Percentiles rank a stretch among this genome's conserved stretches.
Conservation (phyloP, 2,329 filamentous ascomycete species). For the Coniella lustricola region DNA sequence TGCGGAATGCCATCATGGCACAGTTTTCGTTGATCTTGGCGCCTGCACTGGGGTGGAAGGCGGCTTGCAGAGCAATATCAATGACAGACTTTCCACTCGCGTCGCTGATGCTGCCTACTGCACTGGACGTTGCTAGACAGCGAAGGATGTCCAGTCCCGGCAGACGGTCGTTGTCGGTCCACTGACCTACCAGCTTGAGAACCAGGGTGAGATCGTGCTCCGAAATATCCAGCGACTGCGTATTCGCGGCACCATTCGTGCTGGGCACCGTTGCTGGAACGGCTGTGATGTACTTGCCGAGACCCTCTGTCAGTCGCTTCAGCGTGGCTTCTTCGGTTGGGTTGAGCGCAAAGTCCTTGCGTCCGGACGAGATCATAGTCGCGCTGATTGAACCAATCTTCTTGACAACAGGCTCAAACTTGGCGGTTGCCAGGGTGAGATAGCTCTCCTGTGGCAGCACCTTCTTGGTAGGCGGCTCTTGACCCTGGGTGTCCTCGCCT, state of each 20-base stretch:
- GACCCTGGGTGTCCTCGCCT: slow-evolving; percentile 43
- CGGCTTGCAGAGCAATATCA: slow-evolving; percentile 36
- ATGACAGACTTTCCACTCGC: slow-evolving; percentile 52
- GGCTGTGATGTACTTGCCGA: slow-evolving; percentile 49
- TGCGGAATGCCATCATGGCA: slow-evolving; percentile 77
- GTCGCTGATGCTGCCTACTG: slow-evolving; percentile 55
- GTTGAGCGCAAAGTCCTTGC: slow-evolving; percentile 68
- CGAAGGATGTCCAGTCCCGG: slow-evolving; percentile 82
- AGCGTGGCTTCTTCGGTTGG: slow-evolving; percentile 62
- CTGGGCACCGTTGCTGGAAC: slow-evolving; percentile 11
- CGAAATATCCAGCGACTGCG: slow-evolving; percentile 23
- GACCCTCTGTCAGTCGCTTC: slow-evolving; percentile 49
- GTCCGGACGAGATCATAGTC: slow-evolving; percentile 60
- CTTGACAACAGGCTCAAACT: slow-evolving; percentile 64
- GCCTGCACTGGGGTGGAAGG: slow-evolving; percentile 37
- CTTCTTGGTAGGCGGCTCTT: slow-evolving; percentile 41
- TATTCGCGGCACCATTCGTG: slow-evolving; percentile 1
- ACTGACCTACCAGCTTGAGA: slow-evolving; percentile 65
- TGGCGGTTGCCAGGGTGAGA: slow-evolving; percentile 68
- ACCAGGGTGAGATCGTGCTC: slow-evolving; percentile 54
- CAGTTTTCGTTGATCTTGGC: slow-evolving; percentile 64
- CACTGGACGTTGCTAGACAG: slow-evolving; percentile 64
- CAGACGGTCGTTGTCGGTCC: slow-evolving; percentile 75
- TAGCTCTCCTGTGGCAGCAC: slow-evolving; percentile 74
- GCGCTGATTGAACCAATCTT: slow-evolving; percentile 72